Evolutionary conservation across 495 filamentous ascomycete species (phyloP).

Genomic region (Penicillium coffeae): DNA sequence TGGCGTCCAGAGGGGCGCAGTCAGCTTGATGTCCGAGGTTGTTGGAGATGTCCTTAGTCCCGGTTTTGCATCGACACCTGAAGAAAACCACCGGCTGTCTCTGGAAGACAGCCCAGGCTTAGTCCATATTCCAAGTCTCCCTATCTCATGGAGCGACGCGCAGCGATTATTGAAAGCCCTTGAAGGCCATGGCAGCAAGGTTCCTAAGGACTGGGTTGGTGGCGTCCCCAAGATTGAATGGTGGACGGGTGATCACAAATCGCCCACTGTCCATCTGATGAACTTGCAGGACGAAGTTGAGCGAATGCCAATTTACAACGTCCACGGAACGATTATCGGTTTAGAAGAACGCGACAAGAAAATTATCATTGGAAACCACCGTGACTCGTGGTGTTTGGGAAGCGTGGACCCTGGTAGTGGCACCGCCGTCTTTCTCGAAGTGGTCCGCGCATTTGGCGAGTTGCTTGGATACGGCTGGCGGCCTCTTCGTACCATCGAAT

Average conservation of each 20-base stretch:
- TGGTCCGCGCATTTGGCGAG: constrained; percentile 77
- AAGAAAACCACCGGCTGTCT: constrained; percentile 55
- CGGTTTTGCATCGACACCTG: constrained; percentile 73
- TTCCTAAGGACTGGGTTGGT: constrained; percentile 71
- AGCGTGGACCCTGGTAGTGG: constrained; percentile 82
- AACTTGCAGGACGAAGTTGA: constrained; percentile 85
- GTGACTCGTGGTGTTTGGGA: constrained; percentile 90
- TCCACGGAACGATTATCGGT: constrained; percentile 77
- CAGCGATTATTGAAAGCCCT: constrained; percentile 72
- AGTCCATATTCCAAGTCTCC: constrained; percentile 80
- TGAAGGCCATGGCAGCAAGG: constrained; percentile 67
- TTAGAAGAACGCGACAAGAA: constrained; percentile 78
- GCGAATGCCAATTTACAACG: constrained; percentile 83
- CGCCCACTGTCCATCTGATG: constrained; percentile 75
- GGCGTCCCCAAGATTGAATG: constrained; percentile 68
- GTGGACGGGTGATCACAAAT: constrained; percentile 78
- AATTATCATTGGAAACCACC: constrained; percentile 89
- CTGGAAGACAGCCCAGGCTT: constrained; percentile 70
- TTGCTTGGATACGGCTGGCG: constrained; percentile 74
- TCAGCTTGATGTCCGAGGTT: constrained; percentile 77
- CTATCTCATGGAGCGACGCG: constrained; percentile 84
- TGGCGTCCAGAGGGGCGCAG: constrained; percentile 77
- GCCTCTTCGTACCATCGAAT: constrained; percentile 88
- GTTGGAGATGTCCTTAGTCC: constrained; percentile 86
- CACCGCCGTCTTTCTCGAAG: constrained; percentile 85